Conservation (phyloP, 169 alveolate genomes). For the Eimeria acervulina region DNA sequence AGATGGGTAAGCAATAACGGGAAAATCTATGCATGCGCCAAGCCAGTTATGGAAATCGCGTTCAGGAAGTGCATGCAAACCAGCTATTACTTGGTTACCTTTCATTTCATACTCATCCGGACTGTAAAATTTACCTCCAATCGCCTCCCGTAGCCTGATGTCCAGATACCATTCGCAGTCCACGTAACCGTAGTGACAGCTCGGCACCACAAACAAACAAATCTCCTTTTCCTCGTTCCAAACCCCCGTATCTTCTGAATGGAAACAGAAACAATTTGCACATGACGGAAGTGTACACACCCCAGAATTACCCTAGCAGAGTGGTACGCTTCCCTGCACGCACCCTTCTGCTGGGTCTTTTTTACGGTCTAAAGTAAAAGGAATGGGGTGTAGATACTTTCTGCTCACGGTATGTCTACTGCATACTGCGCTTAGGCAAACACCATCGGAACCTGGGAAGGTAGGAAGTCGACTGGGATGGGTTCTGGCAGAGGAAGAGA, state of each 20-base stretch:
- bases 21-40: neutral
- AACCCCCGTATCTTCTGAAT: slow-evolving; percentile 63
- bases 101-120: neutral
- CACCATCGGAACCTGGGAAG: neutral
- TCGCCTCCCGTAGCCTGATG: neutral
- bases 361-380: neutral
- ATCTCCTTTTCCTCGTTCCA: slow-evolving; percentile 36
- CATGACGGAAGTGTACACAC: neutral
- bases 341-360: neutral
- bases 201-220: slow-evolving; percentile 46
- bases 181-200: slow-evolving; percentile 59
- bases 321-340: neutral
- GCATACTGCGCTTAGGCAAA: neutral
- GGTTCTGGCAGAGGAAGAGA: neutral
- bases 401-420: neutral
- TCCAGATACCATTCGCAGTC: slow-evolving; percentile 68
- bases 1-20: neutral
- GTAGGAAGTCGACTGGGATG: neutral
- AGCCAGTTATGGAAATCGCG: neutral
- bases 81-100: neutral
- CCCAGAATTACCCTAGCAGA: neutral
- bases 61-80: neutral
- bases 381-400: neutral
- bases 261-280: neutral
- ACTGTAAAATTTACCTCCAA: neutral